Evolutionary conservation across 768 basidiomycete species (phyloP), one percentile per base, ranked within the genome.

Genomic region (Lactarius hengduanensis): DNA sequence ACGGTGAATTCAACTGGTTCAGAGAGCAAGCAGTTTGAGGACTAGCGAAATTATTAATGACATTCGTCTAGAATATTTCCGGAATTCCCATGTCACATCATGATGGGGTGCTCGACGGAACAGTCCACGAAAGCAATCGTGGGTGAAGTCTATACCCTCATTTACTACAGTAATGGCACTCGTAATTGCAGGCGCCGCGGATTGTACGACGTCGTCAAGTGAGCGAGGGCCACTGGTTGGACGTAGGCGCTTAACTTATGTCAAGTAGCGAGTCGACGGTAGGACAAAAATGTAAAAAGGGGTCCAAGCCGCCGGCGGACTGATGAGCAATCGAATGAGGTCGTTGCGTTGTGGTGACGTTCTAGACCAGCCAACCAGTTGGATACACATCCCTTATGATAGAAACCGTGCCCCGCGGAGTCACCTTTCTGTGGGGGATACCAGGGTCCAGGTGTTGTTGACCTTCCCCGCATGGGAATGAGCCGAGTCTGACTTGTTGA

Each of bases 231-330:
- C 28, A 50, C 13, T 30, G 4, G 10, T 45, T 26, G 56, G 22
- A 30, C 0, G 0, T 15, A 57, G 56, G 65, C 61, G 61, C 60
- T 59, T 32, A 32, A 32, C 32, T 32, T 59, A 55, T n/a, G 28
- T 20, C 3, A 3, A 28, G 28, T 60, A 53, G 50, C n/a, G 57
- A 63, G 66, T 62, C 50, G 54, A 67, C 53, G 22, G 40, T 45
- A 38, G 50, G 10, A 47, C 61, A 36, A 63, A 67, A 32, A 26
- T 9, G 40, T 30, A n/a, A 16, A 67, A 63, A 59, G 62, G 62
- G 66, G 41, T 18, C 34, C 43, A 30, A 22, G 26, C n/a, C 53
- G 66, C 53, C 66, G 66, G 66, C 62, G 58, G 66, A 41, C 28
- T 26, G n/a, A 28, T 3, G 26, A 38, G 54, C 36, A 38, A 38